These are phyloP conservation scores for Musa troglodytarum DNA, from an alignment of 176 grass and related monocot species.

Conservation along the genomic window DNA sequence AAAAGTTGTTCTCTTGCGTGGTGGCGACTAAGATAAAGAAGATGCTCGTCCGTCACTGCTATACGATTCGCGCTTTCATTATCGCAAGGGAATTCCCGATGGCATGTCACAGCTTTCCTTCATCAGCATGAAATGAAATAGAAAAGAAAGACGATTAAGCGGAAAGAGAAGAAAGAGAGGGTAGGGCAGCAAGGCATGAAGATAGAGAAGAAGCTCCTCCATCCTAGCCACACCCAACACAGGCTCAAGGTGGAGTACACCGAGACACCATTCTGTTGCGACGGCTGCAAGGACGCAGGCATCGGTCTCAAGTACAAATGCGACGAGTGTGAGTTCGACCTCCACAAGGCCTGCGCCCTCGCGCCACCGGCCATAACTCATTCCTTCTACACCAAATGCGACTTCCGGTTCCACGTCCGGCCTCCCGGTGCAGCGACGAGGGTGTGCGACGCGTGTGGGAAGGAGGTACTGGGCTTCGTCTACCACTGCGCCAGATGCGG, in stretches of 20 bases:
- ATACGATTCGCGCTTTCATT: constrained; percentile 2
- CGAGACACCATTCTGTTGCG: constrained; percentile 26
- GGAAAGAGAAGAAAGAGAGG: not conserved
- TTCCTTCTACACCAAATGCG: constrained; percentile 25
- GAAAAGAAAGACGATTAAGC: not conserved
- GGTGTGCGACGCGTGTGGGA: constrained; percentile 24
- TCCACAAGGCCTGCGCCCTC: constrained; percentile 28
- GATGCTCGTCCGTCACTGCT: constrained; percentile 21
- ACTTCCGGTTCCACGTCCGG: constrained; percentile 22
- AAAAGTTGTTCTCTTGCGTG: constrained; percentile 29
- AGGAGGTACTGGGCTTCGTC: constrained; percentile 23
- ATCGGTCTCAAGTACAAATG: constrained; percentile 37
- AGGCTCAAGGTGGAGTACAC: constrained; percentile 34
- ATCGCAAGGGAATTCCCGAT: not conserved
- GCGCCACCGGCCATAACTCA: constrained; percentile 24
- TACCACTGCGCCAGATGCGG: constrained; percentile 29
- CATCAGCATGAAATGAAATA: not conserved
- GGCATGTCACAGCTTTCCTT: not conserved
- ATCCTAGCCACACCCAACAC: constrained; percentile 29
- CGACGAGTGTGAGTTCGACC: constrained; percentile 25
- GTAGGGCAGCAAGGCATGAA: constrained; percentile 20
- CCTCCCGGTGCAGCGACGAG: constrained; percentile 16
- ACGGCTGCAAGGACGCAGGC: constrained; percentile 28
- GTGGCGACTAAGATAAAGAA: constrained; percentile 30
- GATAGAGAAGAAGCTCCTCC: constrained; percentile 30